These are phyloP conservation scores for Ganoderma lingzhi DNA, from an alignment of 1,284 basidiomycete species.

Conservation along the genomic window DNA sequence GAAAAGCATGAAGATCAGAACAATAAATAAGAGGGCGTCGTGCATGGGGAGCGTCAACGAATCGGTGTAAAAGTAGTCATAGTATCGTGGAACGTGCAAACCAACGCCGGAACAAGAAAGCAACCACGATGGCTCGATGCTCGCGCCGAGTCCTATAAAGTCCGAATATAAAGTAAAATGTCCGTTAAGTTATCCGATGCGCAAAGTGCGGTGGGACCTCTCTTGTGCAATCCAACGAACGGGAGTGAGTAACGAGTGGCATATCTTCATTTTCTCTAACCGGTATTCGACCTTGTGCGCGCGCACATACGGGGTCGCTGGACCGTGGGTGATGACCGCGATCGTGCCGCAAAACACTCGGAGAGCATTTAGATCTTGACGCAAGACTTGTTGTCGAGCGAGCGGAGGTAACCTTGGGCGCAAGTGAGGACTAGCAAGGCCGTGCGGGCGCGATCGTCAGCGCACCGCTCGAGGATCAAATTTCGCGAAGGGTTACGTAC, in stretches of 20 bases:
- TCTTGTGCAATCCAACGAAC: constrained; percentile 21
- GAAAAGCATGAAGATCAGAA: constrained; percentile 14
- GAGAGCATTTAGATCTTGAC: constrained; percentile 48
- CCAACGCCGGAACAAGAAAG: constrained; percentile 15
- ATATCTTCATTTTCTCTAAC: constrained; percentile 27
- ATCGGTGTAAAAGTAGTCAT: constrained; percentile 23
- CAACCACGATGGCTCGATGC: constrained; percentile 21
- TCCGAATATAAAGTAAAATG: constrained; percentile 15
- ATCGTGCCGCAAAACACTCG: constrained; percentile 13
- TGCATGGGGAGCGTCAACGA: constrained; percentile 17
- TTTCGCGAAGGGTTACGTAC: constrained; percentile 47
- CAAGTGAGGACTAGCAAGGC: constrained; percentile 63
- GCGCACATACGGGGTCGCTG: constrained; percentile 2
- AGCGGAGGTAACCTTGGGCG: constrained; percentile 58
- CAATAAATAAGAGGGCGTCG: constrained; percentile 25
- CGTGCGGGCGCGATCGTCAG: constrained; percentile 11
- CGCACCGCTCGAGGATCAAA: constrained; percentile 12
- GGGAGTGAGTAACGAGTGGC: constrained; percentile 26
- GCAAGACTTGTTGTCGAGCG: constrained; percentile 61
- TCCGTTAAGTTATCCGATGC: constrained; percentile 16
- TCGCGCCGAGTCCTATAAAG: constrained; percentile 22
- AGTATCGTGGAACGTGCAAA: constrained; percentile 18
- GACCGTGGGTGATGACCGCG: not conserved
- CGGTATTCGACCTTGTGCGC: constrained; percentile 1
- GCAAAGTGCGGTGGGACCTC: constrained; percentile 14